These are phyloP conservation scores for Podaxis pistillaris DNA, from an alignment of 768 basidiomycete genomes.

Conservation along the genomic window DNA sequence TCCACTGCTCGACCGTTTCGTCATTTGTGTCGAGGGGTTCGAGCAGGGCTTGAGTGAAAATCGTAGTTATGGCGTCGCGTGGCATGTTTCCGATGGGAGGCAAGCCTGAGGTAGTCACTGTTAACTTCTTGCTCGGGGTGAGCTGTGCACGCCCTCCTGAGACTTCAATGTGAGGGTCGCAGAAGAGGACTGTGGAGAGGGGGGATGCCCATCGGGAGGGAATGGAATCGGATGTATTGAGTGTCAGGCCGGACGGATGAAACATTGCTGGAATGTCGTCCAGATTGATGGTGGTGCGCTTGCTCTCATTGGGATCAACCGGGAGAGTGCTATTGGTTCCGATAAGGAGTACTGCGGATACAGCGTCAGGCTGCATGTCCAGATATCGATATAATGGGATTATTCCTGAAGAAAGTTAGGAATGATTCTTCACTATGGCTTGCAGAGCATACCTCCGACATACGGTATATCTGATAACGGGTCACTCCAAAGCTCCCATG, in stretches of 20 bases:
- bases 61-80: background rate
- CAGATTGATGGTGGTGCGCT: background rate
- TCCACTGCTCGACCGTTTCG: background rate
- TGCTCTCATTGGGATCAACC: background rate
- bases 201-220: background rate
- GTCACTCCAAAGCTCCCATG: background rate
- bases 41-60: background rate
- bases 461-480: background rate
- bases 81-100: slow-evolving; percentile 2
- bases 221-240: background rate
- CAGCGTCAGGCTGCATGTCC: background rate
- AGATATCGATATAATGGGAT: background rate
- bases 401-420: background rate
- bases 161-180: background rate
- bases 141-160: slow-evolving; percentile 2
- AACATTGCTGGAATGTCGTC: background rate
- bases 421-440: background rate
- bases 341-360: background rate
- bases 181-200: background rate
- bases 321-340: slow-evolving; percentile 3
- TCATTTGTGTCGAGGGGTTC: background rate
- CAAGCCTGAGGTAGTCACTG: background rate
- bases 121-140: background rate
- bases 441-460: background rate
- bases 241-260: background rate